Evolutionary conservation across 164 flowering plant genomes (phyloP).

Genomic region (Berberis vulgaris): DNA sequence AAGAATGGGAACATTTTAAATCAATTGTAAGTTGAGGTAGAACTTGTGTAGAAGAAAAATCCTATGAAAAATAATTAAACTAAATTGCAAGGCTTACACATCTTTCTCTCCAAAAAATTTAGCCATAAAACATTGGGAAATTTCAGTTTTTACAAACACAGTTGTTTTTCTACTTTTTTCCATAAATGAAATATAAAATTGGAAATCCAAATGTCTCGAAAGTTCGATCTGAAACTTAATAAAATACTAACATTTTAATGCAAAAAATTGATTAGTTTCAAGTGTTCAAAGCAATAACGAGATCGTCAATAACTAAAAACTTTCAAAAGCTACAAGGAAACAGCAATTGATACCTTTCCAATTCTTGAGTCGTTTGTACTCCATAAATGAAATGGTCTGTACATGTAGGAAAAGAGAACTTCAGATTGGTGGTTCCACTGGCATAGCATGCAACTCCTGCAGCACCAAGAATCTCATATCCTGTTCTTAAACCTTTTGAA

Average conservation of each 20-base stretch:
- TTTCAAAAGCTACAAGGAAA: conserved; percentile 1
- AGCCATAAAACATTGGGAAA: too few species aligned
- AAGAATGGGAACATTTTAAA: neutral
- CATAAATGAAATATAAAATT: too few species aligned
- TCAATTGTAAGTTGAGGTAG: neutral
- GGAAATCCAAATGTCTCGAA: too few species aligned
- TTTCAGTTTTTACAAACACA: too few species aligned
- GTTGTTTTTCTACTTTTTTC: too few species aligned
- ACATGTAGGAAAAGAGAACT: conserved; percentile 61
- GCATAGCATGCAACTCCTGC: conserved; percentile 65
- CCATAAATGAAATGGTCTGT: conserved; percentile 25
- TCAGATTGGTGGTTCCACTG: conserved; percentile 22
- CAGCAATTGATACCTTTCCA: conserved; percentile 50
- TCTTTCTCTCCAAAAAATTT: too few species aligned
- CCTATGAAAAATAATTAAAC: neutral
- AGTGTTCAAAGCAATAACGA: too few species aligned
- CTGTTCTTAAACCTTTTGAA: conserved; percentile 37
- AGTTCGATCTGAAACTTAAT: too few species aligned
- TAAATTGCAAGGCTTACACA: too few species aligned
- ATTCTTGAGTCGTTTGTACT: conserved; percentile 24
- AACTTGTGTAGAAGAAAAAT: neutral
- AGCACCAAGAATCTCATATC: conserved; percentile 61
- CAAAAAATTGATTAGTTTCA: too few species aligned
- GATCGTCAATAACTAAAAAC: too few species aligned
- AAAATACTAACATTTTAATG: too few species aligned